Percentiles rank a stretch among this genome's conserved stretches.
These are phyloP conservation scores for Aphanoascus verrucosus DNA, from an alignment of 2,329 filamentous ascomycete species.

Conservation along the genomic window DNA sequence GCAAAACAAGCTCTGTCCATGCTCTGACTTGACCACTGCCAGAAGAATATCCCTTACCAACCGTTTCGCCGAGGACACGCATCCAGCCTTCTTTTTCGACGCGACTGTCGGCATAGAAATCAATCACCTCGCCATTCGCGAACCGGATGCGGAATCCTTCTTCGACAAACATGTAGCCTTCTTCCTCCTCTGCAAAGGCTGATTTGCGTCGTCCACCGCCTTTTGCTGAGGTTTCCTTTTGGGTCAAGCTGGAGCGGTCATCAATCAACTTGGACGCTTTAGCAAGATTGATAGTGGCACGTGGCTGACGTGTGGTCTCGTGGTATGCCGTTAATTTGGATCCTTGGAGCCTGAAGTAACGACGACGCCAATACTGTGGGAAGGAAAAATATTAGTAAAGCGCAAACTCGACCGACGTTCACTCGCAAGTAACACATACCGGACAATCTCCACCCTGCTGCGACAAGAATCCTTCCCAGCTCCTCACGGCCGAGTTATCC, in stretches of 20 bases:
- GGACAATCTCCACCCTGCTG: slow-evolving; percentile 97
- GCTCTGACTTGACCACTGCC: slow-evolving; percentile 39
- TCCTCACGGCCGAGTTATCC: slow-evolving; percentile 64
- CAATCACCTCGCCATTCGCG: slow-evolving; percentile 94
- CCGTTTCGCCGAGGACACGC: slow-evolving; percentile 65
- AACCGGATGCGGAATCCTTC: slow-evolving; percentile 98
- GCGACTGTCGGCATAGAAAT: slow-evolving; percentile 89
- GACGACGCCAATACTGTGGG: slow-evolving; percentile 82
- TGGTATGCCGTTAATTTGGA: slow-evolving; percentile 91
- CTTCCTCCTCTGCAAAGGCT: slow-evolving; percentile 94
- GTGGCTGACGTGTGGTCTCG: slow-evolving; percentile 86
- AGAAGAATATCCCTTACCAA: slow-evolving; percentile 45
- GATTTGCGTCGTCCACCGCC: slow-evolving; percentile 76
- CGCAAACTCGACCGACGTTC: slow-evolving; percentile 61
- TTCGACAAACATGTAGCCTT: slow-evolving; percentile 99
- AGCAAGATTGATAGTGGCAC: slow-evolving; percentile 89
- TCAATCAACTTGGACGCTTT: slow-evolving; percentile 92
- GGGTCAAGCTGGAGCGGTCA: slow-evolving; percentile 70
- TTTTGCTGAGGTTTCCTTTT: slow-evolving; percentile 69
- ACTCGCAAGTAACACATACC: slow-evolving; percentile 50
- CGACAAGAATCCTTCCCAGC: slow-evolving; percentile 80
- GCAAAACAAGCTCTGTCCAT: slow-evolving; percentile 54
- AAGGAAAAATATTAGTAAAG: slow-evolving; percentile 56
- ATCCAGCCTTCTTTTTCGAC: slow-evolving; percentile 92
- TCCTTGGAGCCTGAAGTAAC: slow-evolving; percentile 89